Evolutionary conservation across 495 filamentous ascomycete species (phyloP), one percentile per base, ranked within the genome.

Genomic region (Astrothelium macrocarpum): DNA sequence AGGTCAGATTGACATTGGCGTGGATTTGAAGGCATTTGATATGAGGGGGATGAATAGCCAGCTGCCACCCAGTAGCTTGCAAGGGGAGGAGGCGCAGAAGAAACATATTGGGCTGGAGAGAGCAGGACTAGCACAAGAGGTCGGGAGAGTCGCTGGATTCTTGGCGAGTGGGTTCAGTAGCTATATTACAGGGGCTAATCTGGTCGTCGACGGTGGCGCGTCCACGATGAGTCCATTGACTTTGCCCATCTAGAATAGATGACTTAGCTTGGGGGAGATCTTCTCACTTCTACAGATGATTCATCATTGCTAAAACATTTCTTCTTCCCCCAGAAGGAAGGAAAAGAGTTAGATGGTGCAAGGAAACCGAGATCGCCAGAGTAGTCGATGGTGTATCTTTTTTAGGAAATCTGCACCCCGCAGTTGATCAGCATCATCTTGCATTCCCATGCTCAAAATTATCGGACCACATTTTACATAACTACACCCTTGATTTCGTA

Each of bases 1-100:
- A 3, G 83, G 83, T 9, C 80, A 84, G 70, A 82, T 85, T 60
- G 82, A 85, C 71, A 76, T 81, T 32, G 83, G 83, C 0, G 78
- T 84, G 32, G 80, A 84, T 67, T 70, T 84, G 62, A 74, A 78
- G 58, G 78, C 72, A 69, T 79, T 80, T 62, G 81, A 83, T 63
- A 79, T 80, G 78, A 68, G 75, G n/a, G 79, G 80, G 20, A 79
- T 82, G 79, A 76, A 73, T 29, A 68, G 73, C 1, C 82, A 85
- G 68, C 76, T 85, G 32, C 83, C 82, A 32, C 82, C 83, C 1
- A 72, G 79, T 7, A 79, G 73, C 59, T 62, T 84, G 65, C 82
- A 85, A 69, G 77, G 73, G n/a, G 72, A 76, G 64, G 76, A 81
- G 67, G 71, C 67, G 32, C 78, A 79, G 66, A 72, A 77, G 66